phyloP scores from a whole-genome alignment of 768 basidiomycete species.

The Tulasnella sp. region DNA sequence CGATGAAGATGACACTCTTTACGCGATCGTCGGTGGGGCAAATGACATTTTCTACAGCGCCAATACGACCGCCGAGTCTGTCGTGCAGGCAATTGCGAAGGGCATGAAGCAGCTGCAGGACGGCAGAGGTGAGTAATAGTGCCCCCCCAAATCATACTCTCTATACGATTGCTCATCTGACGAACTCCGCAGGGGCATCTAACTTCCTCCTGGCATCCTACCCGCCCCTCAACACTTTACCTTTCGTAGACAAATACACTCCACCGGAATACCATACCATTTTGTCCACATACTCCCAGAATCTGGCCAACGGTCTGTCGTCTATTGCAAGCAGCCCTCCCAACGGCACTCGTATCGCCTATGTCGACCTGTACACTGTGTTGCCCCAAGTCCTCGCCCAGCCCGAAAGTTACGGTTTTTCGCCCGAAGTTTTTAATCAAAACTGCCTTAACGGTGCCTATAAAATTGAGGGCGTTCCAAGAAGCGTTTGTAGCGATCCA shows the following conservation, averaged over 20 bases:
- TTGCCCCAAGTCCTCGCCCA: background rate
- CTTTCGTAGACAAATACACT: background rate
- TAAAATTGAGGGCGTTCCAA: background rate
- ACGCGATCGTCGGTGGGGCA: background rate
- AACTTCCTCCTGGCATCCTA: background rate
- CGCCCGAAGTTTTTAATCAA: background rate
- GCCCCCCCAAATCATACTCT: background rate
- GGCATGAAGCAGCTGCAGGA: background rate
- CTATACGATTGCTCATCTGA: background rate
- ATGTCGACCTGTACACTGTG: background rate
- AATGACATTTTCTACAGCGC: conserved; percentile 12
- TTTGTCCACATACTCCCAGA: background rate
- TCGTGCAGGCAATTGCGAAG: background rate
- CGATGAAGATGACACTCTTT: background rate
- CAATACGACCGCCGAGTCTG: background rate
- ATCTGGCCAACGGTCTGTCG: background rate
- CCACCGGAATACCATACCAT: background rate
- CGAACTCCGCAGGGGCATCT: background rate
- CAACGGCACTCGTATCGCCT: background rate
- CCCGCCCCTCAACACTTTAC: background rate
- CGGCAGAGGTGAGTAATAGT: background rate
- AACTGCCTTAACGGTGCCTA: background rate
- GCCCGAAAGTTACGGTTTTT: background rate
- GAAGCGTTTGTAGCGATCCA: background rate
- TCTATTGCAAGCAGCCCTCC: background rate